Base-by-base conservation (phyloP, 805 yeast species). In the Spathaspora passalidarum region DNA sequence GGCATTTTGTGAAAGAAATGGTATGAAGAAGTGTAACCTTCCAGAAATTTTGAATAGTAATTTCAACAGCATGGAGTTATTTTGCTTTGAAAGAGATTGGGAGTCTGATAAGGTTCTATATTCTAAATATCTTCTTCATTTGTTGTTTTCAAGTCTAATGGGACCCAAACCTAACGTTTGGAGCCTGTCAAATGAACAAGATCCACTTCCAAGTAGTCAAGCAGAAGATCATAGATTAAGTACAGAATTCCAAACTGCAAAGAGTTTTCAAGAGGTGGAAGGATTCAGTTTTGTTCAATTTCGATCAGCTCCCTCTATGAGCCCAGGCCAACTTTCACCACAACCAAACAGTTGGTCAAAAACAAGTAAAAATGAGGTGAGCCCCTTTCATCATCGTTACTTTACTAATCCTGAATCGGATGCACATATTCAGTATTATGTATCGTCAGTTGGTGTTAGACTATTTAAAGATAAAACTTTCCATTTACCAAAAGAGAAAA, bases 371-470 rank as follows among this genome's bases (percentile, higher is more conserved):
- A 10, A 3, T 19, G 38, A 39, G 13, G 20, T 40, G 5, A 81
- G 88, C 4, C 96, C 96, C 0, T 82, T 85, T 52, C 78, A 80
- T 45, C 96, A 88, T 56, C 74, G 78, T 35, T 88, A 78, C 56
- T 89, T 89, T 66, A 82, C 92, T 3, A 91, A 91, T 56, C 97
- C 97, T 0, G 95, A 86, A 57, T 86, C 95, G 0, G 92, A 86
- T 52, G 73, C 96, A 0, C 87, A 82, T 57, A 62, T 79, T 7
- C 97, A 91, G 60, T 90, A 90, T 60, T 90, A 84, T 59, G 82
- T 79, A 4, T 79, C 91, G 0, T 55, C 66, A 19, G 67, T 63
- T 9, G 97, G 97, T 1, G 72, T 88, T 2, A 65, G 96, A 16
- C 55, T 87, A 3, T 79, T 79, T 52, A 59, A 69, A 37, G 58